Evolutionary conservation across 1,139 yeast species (phyloP).

Genomic region (Lodderomyces elongisporus): DNA sequence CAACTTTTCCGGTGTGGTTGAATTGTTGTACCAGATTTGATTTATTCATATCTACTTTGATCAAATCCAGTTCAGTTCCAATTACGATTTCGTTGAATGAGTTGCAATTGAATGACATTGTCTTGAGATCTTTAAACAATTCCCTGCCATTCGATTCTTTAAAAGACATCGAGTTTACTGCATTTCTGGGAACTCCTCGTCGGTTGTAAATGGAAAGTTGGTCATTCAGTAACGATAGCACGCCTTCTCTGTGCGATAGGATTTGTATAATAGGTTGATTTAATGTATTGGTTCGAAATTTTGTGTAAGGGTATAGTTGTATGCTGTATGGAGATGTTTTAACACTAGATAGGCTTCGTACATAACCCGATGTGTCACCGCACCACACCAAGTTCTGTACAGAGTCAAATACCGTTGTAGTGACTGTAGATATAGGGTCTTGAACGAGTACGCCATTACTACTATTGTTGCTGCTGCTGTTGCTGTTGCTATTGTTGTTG

Average conservation of each 20-base stretch:
- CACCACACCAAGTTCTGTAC: conserved; percentile 76
- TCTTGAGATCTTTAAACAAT: conserved; percentile 23
- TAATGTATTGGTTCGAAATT: conserved; percentile 42
- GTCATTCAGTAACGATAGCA: conserved; percentile 51
- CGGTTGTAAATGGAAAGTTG: conserved; percentile 53
- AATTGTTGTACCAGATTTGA: conserved; percentile 29
- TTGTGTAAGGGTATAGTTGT: conserved; percentile 42
- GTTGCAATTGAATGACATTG: conserved; percentile 36
- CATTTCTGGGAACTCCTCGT: conserved; percentile 48
- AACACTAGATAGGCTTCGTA: conserved; percentile 25
- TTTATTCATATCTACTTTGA: conserved; percentile 59
- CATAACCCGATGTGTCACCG: conserved; percentile 55
- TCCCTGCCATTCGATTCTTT: conserved; percentile 34
- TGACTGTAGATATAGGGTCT: conserved; percentile 10
- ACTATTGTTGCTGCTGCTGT: conserved; percentile 2
- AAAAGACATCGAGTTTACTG: conserved; percentile 25
- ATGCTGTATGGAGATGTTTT: conserved; percentile 15
- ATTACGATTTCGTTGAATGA: conserved; percentile 34
- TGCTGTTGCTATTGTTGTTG: conserved; percentile 2
- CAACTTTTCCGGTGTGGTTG: conserved; percentile 30
- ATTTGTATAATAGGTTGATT: conserved; percentile 44
- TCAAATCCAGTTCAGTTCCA: conserved; percentile 33
- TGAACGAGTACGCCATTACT: conserved; percentile 5
- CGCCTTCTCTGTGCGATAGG: conserved; percentile 51
- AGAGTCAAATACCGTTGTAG: conserved; percentile 59